Evolutionary conservation across 2,329 filamentous ascomycete genomes (phyloP).

Genomic region (Huntiella moniliformis): DNA sequence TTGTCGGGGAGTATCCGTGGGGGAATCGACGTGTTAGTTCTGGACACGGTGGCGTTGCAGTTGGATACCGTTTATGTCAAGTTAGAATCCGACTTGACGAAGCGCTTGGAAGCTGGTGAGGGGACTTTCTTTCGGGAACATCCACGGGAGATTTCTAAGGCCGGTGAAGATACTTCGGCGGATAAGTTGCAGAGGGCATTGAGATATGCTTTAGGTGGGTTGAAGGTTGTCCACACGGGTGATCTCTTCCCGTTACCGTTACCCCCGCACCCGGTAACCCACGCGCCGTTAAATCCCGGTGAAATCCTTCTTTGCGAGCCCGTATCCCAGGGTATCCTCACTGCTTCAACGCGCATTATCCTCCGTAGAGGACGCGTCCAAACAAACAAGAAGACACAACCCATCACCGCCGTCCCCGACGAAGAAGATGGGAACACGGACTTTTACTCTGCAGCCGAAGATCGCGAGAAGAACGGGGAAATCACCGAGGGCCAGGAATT

Average conservation of each 20-base stretch:
- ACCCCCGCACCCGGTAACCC: constrained; percentile 69
- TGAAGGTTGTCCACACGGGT: constrained; percentile 64
- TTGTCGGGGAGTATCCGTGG: constrained; percentile 52
- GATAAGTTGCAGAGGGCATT: constrained; percentile 47
- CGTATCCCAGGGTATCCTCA: constrained; percentile 68
- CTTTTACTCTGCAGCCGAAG: constrained; percentile 84
- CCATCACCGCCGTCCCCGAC: constrained; percentile 34
- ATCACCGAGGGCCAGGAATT: constrained; percentile 36
- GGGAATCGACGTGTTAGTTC: constrained; percentile 64
- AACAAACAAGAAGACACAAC: constrained; percentile 30
- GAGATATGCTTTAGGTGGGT: constrained; percentile 51
- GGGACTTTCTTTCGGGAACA: constrained; percentile 58
- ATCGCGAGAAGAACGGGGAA: constrained; percentile 39
- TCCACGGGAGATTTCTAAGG: constrained; percentile 16
- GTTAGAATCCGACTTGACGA: constrained; percentile 62
- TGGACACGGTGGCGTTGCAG: constrained; percentile 62
- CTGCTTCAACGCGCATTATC: constrained; percentile 64
- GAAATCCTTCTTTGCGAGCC: constrained; percentile 89
- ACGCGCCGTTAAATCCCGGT: constrained; percentile 65
- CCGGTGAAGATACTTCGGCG: constrained; percentile 21
- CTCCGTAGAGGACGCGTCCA: constrained; percentile 46
- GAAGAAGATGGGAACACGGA: constrained; percentile 77
- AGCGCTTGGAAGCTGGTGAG: constrained; percentile 65
- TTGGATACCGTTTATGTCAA: constrained; percentile 77
- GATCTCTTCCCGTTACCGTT: constrained; percentile 64